These are phyloP conservation scores for Oxyria digyna DNA, from an alignment of 148 eudicot species.

Conservation along the genomic window DNA sequence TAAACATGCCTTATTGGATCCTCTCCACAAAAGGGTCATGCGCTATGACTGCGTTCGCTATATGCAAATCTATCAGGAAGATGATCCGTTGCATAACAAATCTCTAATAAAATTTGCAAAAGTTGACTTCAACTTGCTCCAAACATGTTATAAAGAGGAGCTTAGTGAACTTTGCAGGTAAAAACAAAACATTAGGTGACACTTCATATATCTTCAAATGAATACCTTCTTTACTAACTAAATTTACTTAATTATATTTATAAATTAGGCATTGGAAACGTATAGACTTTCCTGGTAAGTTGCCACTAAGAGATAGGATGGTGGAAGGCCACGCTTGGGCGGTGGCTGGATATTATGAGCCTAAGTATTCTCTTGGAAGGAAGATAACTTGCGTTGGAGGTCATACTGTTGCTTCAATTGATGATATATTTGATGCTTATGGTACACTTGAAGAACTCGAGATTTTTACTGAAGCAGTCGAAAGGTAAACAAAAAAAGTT, in stretches of 20 bases:
- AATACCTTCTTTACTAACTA: too few relatives aligned
- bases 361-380: conserved; percentile 18
- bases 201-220: too few relatives aligned
- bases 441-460: background rate
- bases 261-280: conserved; percentile 28
- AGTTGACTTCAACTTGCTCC: conserved; percentile 28
- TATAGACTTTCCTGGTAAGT: conserved; percentile 1
- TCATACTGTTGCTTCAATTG: background rate
- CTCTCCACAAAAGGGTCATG: conserved; percentile 15
- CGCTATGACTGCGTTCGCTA: conserved; percentile 17
- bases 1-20: conserved; percentile 10
- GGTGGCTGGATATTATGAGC: conserved; percentile 14
- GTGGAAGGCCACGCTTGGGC: conserved; percentile 12
- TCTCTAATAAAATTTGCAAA: conserved; percentile 15
- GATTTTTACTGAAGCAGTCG: conserved; percentile 9
- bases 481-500: too few relatives aligned
- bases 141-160: conserved; percentile 17
- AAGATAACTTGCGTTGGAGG: background rate
- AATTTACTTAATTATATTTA: background rate
- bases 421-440: background rate
- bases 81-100: conserved; percentile 4
- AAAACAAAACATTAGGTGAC: background rate
- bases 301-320: conserved; percentile 5
- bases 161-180: conserved; percentile 17
- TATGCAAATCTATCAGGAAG: conserved; percentile 20